Evolutionary conservation across 179 eudicot species (phyloP).

Genomic region (Camellia oleifera): DNA sequence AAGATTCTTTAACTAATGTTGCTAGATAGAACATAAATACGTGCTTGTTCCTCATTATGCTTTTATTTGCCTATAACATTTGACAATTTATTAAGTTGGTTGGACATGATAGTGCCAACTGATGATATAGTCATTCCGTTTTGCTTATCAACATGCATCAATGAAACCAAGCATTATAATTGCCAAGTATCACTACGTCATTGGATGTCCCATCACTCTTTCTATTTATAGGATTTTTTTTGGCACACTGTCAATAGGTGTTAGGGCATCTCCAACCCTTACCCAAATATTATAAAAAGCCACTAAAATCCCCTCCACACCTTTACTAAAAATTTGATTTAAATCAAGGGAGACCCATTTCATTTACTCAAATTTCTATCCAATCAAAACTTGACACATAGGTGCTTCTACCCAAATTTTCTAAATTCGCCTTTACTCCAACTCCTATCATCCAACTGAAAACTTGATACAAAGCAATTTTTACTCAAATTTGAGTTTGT

Average conservation of each 20-base stretch:
- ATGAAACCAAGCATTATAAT: background rate
- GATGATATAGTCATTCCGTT: background rate
- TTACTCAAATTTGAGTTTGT: too few relatives aligned
- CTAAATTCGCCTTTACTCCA: too few relatives aligned
- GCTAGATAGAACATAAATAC: background rate
- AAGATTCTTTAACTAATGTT: background rate
- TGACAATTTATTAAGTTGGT: background rate
- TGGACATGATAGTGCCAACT: background rate
- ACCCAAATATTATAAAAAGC: too few relatives aligned
- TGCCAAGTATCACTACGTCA: background rate
- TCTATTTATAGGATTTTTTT: conserved; percentile 1
- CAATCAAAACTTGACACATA: too few relatives aligned
- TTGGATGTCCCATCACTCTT: background rate
- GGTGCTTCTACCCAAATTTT: too few relatives aligned
- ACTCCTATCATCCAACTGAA: too few relatives aligned
- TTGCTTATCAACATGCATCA: background rate
- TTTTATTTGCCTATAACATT: background rate
- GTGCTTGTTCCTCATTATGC: background rate
- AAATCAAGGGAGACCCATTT: too few relatives aligned
- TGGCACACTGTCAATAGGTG: background rate
- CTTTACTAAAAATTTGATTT: too few relatives aligned
- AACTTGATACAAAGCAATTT: too few relatives aligned
- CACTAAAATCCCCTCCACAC: too few relatives aligned
- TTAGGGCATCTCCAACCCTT: too few relatives aligned
- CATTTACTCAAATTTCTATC: too few relatives aligned